Evolutionary conservation across 1,139 yeast species (phyloP), one percentile per base, ranked within the genome.

Genomic region (Hyphopichia buzzinii): DNA sequence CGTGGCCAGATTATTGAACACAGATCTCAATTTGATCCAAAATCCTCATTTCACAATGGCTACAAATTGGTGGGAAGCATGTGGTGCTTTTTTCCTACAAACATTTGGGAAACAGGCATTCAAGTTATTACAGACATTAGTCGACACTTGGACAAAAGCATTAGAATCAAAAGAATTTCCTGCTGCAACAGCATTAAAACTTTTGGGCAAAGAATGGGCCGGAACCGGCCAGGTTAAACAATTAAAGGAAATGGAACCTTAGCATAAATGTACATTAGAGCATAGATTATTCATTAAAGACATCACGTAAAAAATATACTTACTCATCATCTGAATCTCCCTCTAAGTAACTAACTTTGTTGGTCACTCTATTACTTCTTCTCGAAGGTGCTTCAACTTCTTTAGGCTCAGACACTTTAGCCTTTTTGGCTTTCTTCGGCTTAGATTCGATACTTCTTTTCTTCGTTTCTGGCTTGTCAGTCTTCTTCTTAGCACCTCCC

Each of bases 31-130:
- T 0, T 54, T 75, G 8, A 54, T 88, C 11, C 67, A 78, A 0
- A 83, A 88, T 46, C 76, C 84, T 0, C 95, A 89, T 54, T 90
- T 74, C 54, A 70, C 81, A 0, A 75, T 85, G 2, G 73, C 82
- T 6, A 81, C 89, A 2, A 77, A 85, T 29, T 90, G 97, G 96
- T 88, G 97, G 96, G 98, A 94, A 46, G 80, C 90, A 5, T 73
- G 84, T 30, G 92, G 87, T 1, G 48, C 48, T 11, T 67, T 76
- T 31, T 77, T 92, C 39, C 40, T 71, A 7, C 52, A 55, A 10
- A 70, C 70, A 1, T 94, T 80, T 56, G 89, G 90, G 1, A 58
- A 48, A 5, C 98, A 92, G 60, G 94, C 79, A 3, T 40, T 37
- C 4, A 92, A 94, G 53, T 43, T 90, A 26, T 51, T 90, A 40